Conservation (phyloP, 257 asterid genomes). For the Echites panduratus region DNA sequence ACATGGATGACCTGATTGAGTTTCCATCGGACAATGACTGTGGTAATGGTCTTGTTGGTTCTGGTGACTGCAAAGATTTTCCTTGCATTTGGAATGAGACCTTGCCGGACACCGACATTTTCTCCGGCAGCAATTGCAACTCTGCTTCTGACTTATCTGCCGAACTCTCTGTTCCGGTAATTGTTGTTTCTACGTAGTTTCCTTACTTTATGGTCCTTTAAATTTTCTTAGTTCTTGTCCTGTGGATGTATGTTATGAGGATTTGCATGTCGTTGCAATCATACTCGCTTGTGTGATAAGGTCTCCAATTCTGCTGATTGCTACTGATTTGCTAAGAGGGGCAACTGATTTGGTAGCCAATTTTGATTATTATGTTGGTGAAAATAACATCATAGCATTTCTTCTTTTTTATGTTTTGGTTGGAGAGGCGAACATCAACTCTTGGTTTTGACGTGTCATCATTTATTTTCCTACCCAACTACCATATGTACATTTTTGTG, state of each 20-base stretch:
- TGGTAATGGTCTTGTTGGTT: constrained; percentile 34
- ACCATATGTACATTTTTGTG: not conserved
- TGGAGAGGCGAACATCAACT: not conserved
- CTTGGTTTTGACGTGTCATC: constrained; percentile 5
- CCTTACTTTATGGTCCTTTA: not conserved
- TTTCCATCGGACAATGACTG: constrained; percentile 70
- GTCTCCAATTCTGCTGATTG: not conserved
- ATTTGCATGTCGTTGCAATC: not conserved
- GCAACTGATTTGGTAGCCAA: not conserved
- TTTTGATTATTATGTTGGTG: not conserved
- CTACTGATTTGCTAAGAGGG: not conserved
- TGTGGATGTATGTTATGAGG: not conserved
- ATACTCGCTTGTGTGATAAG: not conserved
- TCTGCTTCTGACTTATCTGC: constrained; percentile 57
- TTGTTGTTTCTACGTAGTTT: constrained; percentile 16
- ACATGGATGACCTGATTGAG: constrained; percentile 84
- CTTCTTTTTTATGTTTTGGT: not conserved
- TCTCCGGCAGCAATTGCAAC: constrained; percentile 34
- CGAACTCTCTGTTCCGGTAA: constrained; percentile 88
- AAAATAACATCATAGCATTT: not conserved
- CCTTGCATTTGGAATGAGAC: constrained; percentile 67
- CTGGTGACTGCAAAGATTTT: constrained; percentile 50
- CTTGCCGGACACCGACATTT: constrained; percentile 50
- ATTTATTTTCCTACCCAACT: not conserved
- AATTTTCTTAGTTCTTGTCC: too few relatives aligned